A percentile compares a stretch with the other conserved stretches of the same genome.
These are phyloP conservation scores for Ascochyta lentis DNA, from an alignment of 2,329 filamentous ascomycete genomes.

Conservation along the genomic window DNA sequence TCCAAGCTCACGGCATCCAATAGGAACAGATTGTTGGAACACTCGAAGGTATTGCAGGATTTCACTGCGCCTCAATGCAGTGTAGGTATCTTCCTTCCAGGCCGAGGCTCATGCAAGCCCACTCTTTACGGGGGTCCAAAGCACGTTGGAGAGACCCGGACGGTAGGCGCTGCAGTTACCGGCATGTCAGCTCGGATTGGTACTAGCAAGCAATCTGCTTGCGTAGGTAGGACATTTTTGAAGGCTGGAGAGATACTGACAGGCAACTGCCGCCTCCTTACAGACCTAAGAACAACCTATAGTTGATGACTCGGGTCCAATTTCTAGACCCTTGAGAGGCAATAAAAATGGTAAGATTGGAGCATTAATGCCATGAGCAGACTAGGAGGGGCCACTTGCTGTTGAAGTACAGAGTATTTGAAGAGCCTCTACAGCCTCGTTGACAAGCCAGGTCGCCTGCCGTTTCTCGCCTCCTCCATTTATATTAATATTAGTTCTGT, in stretches of 20 bases:
- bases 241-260: constrained; percentile 9
- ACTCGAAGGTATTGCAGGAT: constrained; percentile 1
- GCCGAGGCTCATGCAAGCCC: constrained; percentile 19
- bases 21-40: neutral
- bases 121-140: constrained; percentile 11
- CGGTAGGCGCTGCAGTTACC: neutral
- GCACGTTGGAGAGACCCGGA: constrained; percentile 5
- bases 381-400: constrained; percentile 10
- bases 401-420: constrained; percentile 21
- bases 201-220: neutral
- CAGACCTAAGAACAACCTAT: neutral
- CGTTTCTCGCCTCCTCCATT: constrained; percentile 10
- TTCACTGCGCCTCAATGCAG: neutral
- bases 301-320: constrained; percentile 19
- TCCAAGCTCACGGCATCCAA: constrained; percentile 3
- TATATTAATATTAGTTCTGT: constrained; percentile 20
- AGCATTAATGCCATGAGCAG: constrained; percentile 3
- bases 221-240: constrained; percentile 8
- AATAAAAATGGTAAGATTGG: constrained; percentile 2
- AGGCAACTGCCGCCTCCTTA: constrained; percentile 9
- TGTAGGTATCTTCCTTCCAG: constrained; percentile 4
- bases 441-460: constrained; percentile 16
- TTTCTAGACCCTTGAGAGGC: constrained; percentile 5
- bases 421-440: constrained; percentile 17
- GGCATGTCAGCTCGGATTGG: neutral